phyloP scores from a whole-genome alignment of 495 filamentous ascomycete genomes.

The Aspergillus saccharolyticus region DNA sequence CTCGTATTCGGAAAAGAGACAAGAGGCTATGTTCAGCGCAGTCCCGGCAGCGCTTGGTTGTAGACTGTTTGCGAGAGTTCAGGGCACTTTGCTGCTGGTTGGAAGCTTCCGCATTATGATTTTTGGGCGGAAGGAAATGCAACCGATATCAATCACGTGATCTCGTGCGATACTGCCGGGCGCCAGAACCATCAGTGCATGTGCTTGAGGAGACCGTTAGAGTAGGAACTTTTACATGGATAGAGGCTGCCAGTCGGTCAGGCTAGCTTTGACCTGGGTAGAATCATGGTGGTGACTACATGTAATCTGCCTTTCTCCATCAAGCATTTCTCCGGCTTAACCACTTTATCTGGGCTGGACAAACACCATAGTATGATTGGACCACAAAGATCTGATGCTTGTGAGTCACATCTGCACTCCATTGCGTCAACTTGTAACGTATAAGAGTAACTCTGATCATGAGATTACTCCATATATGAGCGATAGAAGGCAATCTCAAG shows the following conservation, averaged over 20 bases:
- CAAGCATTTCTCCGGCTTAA: background rate
- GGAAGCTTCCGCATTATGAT: constrained; percentile 9
- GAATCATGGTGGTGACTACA: background rate
- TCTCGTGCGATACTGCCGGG: background rate
- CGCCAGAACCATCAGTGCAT: no score
- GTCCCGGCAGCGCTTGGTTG: background rate
- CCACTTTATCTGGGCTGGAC: background rate
- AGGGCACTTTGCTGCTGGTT: background rate
- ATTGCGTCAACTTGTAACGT: no score
- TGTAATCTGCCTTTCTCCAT: background rate
- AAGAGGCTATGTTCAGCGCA: background rate
- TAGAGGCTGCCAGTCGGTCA: background rate
- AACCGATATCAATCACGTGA: constrained; percentile 19
- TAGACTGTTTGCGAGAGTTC: constrained; percentile 1
- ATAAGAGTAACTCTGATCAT: no score
- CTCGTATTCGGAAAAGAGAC: background rate
- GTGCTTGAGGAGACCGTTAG: background rate
- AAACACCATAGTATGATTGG: background rate
- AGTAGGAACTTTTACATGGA: background rate
- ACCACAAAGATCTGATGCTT: background rate
- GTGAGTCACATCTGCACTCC: background rate
- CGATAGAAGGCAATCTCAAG: background rate
- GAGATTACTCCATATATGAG: background rate
- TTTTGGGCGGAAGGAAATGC: constrained; percentile 20
- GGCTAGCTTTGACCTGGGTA: background rate